These are phyloP conservation scores for Leishmania major DNA, from an alignment of 208 protist species.

Conservation along the genomic window DNA sequence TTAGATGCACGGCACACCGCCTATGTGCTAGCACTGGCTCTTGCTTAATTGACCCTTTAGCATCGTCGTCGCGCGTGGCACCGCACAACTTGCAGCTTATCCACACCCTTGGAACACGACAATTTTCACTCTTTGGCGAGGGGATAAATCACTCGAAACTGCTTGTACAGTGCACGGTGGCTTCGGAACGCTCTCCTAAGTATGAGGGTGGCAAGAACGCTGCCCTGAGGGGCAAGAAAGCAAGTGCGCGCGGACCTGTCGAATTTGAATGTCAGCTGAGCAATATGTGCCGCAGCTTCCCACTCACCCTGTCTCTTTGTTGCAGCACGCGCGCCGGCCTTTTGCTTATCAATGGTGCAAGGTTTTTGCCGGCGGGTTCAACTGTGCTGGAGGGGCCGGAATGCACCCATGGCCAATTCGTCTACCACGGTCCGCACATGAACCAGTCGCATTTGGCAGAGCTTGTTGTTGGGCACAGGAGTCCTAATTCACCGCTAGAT, in stretches of 20 bases:
- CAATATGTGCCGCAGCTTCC: slow-evolving; percentile 30
- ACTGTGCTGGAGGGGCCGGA: slow-evolving; percentile 28
- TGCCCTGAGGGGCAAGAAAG: background rate
- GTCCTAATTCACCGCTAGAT: slow-evolving; percentile 14
- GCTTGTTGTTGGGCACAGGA: slow-evolving; percentile 17
- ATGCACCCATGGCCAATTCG: slow-evolving; percentile 19
- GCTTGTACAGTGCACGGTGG: slow-evolving; percentile 2
- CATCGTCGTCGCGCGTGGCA: background rate
- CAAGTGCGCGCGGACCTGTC: background rate
- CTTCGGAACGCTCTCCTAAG: background rate
- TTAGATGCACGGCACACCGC: background rate
- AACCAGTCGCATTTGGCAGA: slow-evolving; percentile 49
- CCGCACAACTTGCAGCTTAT: slow-evolving; percentile 12
- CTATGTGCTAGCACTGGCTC: background rate
- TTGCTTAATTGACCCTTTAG: background rate
- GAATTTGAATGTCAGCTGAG: slow-evolving; percentile 41
- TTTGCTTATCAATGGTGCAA: slow-evolving; percentile 47
- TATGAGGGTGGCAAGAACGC: no score
- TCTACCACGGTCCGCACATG: slow-evolving; percentile 53
- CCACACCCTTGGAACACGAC: slow-evolving; percentile 21
- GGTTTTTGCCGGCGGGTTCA: slow-evolving; percentile 18
- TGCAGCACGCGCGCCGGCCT: slow-evolving; percentile 31
- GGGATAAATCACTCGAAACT: background rate
- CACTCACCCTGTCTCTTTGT: slow-evolving; percentile 21
- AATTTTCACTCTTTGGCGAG: slow-evolving; percentile 6